Conservation (phyloP, 371 early-diverging fungal genomes). For the Amoeboaphelidium protococcarum region DNA sequence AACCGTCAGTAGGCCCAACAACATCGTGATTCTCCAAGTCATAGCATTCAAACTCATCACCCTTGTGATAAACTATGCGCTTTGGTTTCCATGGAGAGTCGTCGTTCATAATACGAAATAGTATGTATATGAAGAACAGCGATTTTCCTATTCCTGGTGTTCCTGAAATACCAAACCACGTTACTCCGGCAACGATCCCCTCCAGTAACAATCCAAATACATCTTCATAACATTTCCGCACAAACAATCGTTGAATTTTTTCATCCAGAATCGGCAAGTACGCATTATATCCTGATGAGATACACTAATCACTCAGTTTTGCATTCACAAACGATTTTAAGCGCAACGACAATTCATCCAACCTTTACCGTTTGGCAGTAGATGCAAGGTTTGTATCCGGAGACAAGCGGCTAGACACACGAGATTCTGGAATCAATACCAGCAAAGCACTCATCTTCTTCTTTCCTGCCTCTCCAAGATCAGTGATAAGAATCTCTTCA, state of each 20-base stretch:
- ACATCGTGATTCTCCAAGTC: constrained; percentile 6
- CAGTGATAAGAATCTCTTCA: too few species aligned
- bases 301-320: constrained; percentile 6
- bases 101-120: constrained; percentile 10
- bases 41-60: constrained; percentile 7
- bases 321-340: too few species aligned
- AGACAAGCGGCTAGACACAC: too few species aligned
- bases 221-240: constrained; percentile 12
- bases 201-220: constrained; percentile 7
- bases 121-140: constrained; percentile 10
- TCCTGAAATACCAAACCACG: constrained; percentile 10
- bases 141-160: constrained; percentile 11
- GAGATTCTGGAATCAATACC: too few species aligned
- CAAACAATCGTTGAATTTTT: constrained; percentile 5
- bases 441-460: too few species aligned
- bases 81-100: constrained; percentile 9
- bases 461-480: too few species aligned
- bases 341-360: too few species aligned
- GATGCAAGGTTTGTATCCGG: too few species aligned
- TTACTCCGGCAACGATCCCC: not conserved
- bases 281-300: not conserved
- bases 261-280: constrained; percentile 8
- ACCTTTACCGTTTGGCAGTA: too few species aligned
- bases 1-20: not conserved
- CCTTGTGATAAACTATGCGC: constrained; percentile 8